Percentiles rank a stretch among this genome's conserved stretches.
phyloP scores from a whole-genome alignment of 2,329 filamentous ascomycete species.

The Dactylellina cionopaga region DNA sequence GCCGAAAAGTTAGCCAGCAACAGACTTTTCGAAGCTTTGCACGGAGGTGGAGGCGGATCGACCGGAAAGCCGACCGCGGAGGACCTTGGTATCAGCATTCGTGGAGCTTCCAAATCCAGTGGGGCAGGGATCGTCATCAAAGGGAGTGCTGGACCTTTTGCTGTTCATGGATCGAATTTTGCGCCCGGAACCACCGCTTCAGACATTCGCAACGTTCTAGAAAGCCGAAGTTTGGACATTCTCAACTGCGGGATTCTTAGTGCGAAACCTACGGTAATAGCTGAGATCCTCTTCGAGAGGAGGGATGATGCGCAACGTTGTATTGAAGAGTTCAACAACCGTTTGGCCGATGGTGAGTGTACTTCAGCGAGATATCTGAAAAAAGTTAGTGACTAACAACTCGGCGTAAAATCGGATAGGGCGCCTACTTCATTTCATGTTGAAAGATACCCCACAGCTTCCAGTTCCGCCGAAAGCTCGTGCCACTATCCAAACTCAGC shows the following conservation, averaged over 20 bases:
- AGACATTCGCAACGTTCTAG: slow-evolving; percentile 84
- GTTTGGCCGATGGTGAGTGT: slow-evolving; percentile 69
- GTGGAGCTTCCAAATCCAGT: slow-evolving; percentile 57
- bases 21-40: slow-evolving; percentile 62
- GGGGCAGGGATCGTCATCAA: slow-evolving; percentile 73
- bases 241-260: slow-evolving; percentile 74
- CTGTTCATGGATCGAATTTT: slow-evolving; percentile 82
- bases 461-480: slow-evolving; percentile 25
- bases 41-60: slow-evolving; percentile 57
- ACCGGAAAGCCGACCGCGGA: slow-evolving; percentile 56
- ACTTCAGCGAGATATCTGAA: too few relatives aligned
- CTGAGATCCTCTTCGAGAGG: slow-evolving; percentile 78
- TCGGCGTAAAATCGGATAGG: too few relatives aligned
- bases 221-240: slow-evolving; percentile 72
- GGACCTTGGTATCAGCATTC: slow-evolving; percentile 59
- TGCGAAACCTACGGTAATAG: slow-evolving; percentile 76
- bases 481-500: slow-evolving; percentile 16
- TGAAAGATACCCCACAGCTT: slow-evolving; percentile 55
- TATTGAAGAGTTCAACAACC: slow-evolving; percentile 79
- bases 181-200: slow-evolving; percentile 81
- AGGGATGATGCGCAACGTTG: slow-evolving; percentile 78
- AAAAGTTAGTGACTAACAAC: too few relatives aligned
- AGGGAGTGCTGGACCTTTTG: slow-evolving; percentile 77
- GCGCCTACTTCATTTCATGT: slow-evolving; percentile 54
- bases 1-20: slow-evolving; percentile 61